Evolutionary conservation across 257 asterid species (phyloP), one percentile per base, ranked within the genome.

Genomic region (Ilex aquifolium): DNA sequence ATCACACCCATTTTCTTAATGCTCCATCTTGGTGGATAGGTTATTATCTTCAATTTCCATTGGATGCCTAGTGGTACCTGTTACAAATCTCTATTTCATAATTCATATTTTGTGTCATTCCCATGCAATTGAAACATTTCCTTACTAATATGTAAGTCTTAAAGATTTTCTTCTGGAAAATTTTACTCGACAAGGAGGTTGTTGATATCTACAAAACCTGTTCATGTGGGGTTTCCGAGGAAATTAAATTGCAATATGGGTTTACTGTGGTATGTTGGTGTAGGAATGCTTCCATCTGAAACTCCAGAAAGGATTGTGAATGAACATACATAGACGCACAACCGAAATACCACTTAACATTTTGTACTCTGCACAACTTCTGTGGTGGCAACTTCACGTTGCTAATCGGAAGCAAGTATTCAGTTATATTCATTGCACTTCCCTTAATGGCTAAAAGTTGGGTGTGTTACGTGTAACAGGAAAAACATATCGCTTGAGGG

Each of bases 401-500:
- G n/a, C 32, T 48, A 53, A 40, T 1, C 6, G 6, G 17, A 49
- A n/a, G 14, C 36, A 44, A 17, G 53, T 21, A 60, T 44, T 59
- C 27, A 44, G 59, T 32, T 63, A 21, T 60, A 21, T 32, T 11
- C 29, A 30, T 17, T 58, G 36, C 65, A 44, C 27, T 53, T 40
- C 13, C 7, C 7, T 59, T 46, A 60, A 30, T 56, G 59, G n/a
- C 14, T 32, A 61, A 44, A 59, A 59, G 31, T 69, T 56, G 59
- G 29, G 67, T 74, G 51, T 69, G 66, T 49, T 72, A 29, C 52
- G 65, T 76, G 52, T 65, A 62, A 67, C 91, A 91, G 98, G 98
- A 53, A 83, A 71, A 80, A 86, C 93, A 31, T 91, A 91, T 65
- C 98, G 98, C 65, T 50, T 88, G 16, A 85, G 98, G 14, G 87